Percentiles rank a stretch among this genome's conserved stretches.
phyloP scores from a whole-genome alignment of 1,284 basidiomycete species.

The Apiotrichum mycotoxinovorans region DNA sequence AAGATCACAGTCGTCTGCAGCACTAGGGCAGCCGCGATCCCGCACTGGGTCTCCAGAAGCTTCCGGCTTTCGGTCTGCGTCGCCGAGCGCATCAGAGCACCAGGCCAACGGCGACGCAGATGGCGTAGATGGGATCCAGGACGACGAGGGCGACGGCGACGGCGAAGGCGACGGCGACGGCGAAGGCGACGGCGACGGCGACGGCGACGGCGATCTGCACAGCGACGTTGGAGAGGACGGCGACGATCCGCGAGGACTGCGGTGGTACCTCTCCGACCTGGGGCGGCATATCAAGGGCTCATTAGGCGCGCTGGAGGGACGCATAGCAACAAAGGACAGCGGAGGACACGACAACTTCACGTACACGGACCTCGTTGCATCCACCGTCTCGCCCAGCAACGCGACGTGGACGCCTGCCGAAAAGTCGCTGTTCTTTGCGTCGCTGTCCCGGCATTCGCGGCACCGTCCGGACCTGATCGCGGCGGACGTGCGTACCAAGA shows the following conservation, averaged over 20 bases:
- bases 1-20: background rate
- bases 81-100: no score
- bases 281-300: conserved; percentile 2
- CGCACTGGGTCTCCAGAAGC: no score
- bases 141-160: no score
- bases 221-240: background rate
- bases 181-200: no score
- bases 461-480: conserved; percentile 68
- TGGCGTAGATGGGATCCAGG: no score
- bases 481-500: conserved; percentile 60
- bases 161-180: no score
- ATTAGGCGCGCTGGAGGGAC: background rate
- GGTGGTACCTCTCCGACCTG: conserved; percentile 13
- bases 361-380: background rate
- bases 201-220: background rate
- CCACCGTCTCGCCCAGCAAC: background rate
- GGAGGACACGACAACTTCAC: background rate
- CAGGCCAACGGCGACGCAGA: no score
- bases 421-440: conserved; percentile 67
- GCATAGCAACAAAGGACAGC: background rate
- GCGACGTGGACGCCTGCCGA: conserved; percentile 64
- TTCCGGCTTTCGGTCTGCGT: no score
- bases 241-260: background rate
- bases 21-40: no score
- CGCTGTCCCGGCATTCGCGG: conserved; percentile 61